Evolutionary conservation across 2,329 filamentous ascomycete genomes (phyloP), one percentile per base, ranked within the genome.

Genomic region (Aureobasidium subglaciale): DNA sequence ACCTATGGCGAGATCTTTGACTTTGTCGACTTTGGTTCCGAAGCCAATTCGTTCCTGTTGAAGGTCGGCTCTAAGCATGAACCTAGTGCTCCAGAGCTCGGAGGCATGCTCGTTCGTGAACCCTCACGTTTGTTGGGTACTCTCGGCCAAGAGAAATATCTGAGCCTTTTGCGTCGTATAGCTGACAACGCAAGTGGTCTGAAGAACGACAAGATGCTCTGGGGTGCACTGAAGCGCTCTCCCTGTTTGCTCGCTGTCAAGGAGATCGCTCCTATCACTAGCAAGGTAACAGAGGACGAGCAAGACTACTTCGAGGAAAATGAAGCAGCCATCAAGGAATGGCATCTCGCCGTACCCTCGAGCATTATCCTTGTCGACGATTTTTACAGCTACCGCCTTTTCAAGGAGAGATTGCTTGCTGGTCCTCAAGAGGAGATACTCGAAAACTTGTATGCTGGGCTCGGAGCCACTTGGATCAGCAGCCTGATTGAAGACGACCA

Each of bases 1-100:
- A 78, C 85, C 61, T 99, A 95, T 64, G 87, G 83, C 10, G 88
- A 95, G 29, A 95, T 99, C 29, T 96, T 99, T 62, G 90, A 97
- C 67, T 99, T 96, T 70, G 91, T 97, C 13, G 88, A 97, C 67
- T 99, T 96, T 72, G 90, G 92, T 0, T 74, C 79, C 30, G 85
- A 92, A 66, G 92, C 89, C 2, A 97, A 97, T 64, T 78, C 87
- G 0, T 99, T 99, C 65, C 74, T 99, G 16, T 82, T 90, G 63
- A 88, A 88, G 59, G 89, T 91, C 61, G 93, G 93, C 9, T 92
- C 90, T 2, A 96, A 95, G 70, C 85, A 83, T 60, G 92, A 99
- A 69, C 93, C 93, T 4, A 95, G 87, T 2, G 93, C 88, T 63
- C 69, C 82, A 2, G 93, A 99, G 69, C 82, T 99, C 62, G 92